A percentile compares a stretch with the other conserved stretches of the same genome.
Evolutionary conservation across 768 basidiomycete species (phyloP).

Genomic region (Cystofilobasidium macerans): DNA sequence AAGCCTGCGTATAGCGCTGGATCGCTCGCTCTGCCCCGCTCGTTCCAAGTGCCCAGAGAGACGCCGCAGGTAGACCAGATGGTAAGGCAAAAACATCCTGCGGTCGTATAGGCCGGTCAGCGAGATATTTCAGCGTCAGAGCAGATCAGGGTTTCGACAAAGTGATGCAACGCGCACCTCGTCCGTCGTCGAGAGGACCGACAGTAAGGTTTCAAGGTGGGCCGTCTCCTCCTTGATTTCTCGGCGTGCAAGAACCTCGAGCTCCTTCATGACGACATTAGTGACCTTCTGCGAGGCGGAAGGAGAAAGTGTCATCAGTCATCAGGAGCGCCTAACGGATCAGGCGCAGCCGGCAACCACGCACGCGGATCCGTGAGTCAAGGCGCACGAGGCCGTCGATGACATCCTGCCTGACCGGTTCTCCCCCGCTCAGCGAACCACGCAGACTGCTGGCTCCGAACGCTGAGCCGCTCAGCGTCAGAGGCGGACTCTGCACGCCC

Average conservation of each 20-base stretch:
- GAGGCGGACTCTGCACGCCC: neutral
- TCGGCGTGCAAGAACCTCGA: neutral
- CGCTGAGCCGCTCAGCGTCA: neutral
- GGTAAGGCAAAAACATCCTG: neutral
- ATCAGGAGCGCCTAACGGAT: neutral
- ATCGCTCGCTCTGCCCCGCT: neutral
- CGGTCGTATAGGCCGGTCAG: neutral
- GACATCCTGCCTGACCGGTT: neutral
- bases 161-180: neutral
- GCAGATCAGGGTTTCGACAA: neutral
- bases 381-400: neutral
- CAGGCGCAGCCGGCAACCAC: neutral
- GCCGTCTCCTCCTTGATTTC: neutral
- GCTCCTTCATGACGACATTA: slow-evolving; percentile 5
- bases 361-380: neutral
- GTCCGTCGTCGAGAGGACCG: neutral
- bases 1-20: neutral
- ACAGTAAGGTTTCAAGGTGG: neutral
- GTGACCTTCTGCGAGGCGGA: neutral
- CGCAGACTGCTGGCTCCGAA: neutral
- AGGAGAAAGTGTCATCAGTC: neutral
- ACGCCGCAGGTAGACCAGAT: neutral
- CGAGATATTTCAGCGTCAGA: too few relatives aligned
- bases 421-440: neutral
- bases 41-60: neutral